Base-by-base conservation (phyloP, 2,329 filamentous ascomycete species). In the Colletotrichum limetticola region DNA sequence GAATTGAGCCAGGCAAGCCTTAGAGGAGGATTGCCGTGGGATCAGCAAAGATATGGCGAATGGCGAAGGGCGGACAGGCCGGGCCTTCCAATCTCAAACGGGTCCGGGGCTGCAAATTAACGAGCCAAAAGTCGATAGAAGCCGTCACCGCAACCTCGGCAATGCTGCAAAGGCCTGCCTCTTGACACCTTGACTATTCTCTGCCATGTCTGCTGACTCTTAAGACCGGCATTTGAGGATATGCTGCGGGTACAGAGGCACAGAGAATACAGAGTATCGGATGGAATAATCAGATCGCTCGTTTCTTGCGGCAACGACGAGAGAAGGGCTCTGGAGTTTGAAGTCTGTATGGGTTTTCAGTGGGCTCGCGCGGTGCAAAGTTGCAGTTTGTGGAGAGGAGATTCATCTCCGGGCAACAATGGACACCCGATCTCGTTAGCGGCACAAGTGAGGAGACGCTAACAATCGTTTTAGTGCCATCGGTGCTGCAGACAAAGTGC, bases 341-440 rank as follows among this genome's bases (percentile, higher is more conserved):
- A 11, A 35, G 32, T 35, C 11, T 3, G 32, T 12, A 52, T 42
- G 32, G 19, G 0, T 49, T 19, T 63, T 35, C 42, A 42, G 59
- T 49, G 59, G 59, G n/a, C 12, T 63, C 42, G 7, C 42, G 42
- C 42, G 35, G 60, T 32, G 42, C 60, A n/a, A 22, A 52, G 46
- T 63, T 30, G 16, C 58, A 26, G 28, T 72, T 65, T 70, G 70
- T 49, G 70, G 66, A 65, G 69, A 52, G 70, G 66, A 57, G 65
- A 63, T 65, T 72, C 70, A 69, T 72, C 66, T 72, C 70, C 60
- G 70, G 70, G 60, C 66, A 57, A 70, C 56, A 60, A 56, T 72
- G 55, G 70, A 61, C 60, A 65, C 66, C 46, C 66, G 69, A 72
- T 68, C 69, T 72, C 58, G 42, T 35, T 64, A 55, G 66, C 59